Base-by-base conservation (phyloP, 2,329 filamentous ascomycete species). In the Calonectria pseudoturangicola region DNA sequence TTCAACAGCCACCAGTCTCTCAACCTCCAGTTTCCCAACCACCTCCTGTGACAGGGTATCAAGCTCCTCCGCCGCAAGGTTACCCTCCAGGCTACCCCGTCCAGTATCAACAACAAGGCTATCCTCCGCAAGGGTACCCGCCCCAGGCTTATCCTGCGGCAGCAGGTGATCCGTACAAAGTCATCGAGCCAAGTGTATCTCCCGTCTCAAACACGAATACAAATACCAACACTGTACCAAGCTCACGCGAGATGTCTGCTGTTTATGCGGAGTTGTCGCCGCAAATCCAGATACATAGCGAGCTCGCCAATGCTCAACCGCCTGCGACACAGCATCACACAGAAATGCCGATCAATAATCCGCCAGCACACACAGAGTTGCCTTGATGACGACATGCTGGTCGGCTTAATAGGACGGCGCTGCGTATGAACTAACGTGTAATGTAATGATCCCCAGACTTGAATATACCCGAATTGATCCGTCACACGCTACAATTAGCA, bases 171-270 rank as follows among this genome's bases (percentile, higher is more conserved):
- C 33, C 54, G 3, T 58, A 58, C 54, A 58, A 58, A 13, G 54
- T 58, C 0, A 33, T 41, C 12, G 54, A 58, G 33, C 54, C 33
- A 27, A 58, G 54, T 21, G 21, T 58, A 41, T 58, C 54, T 21
- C 54, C 54, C 12, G 54, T 58, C 27, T 58, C 54, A 15, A 58
- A 58, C 54, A 58, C 54, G 16, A 58, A 39, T 15, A 58, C 54
- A 36, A 58, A 41, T 5, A 6, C 18, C 9, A 58, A 41, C 28
- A 41, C 54, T 2, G 4, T 58, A 8, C 10, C 54, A 12, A 25
- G 6, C 25, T 58, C 54, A 7, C 54, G 25, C 28, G 54, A 41
- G 13, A 58, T 58, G 54, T 33, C 43, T 8, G 43, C 18, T 3
- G n/a, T n/a, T n/a, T n/a, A 39, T 3, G 3, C 36, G 1, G 54